Evolutionary conservation across 176 grass and related monocot species (phyloP).

Genomic region (Bothriochloa decipiens): DNA sequence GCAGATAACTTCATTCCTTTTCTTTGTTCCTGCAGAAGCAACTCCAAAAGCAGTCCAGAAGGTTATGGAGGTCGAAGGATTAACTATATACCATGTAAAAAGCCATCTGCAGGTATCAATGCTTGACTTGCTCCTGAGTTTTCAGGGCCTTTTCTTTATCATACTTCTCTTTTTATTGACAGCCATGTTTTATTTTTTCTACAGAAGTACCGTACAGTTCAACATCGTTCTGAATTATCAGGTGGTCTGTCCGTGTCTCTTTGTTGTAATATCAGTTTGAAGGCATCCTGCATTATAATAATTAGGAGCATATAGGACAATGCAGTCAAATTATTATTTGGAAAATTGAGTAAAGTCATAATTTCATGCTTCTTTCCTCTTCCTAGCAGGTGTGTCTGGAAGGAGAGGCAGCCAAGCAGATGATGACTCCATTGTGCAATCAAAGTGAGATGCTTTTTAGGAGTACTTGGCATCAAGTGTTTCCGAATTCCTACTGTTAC

Average conservation of each 20-base stretch:
- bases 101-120: conserved; percentile 80
- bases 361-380: not conserved
- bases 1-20: conserved; percentile 1
- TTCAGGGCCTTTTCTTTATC: not conserved
- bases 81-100: conserved; percentile 94
- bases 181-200: not conserved
- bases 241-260: conserved; percentile 52
- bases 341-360: not conserved
- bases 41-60: conserved; percentile 89
- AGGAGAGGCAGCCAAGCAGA: conserved; percentile 27
- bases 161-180: conserved; percentile 36
- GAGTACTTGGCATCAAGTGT: not conserved
- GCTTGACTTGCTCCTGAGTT: conserved; percentile 3
- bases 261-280: conserved; percentile 12
- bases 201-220: conserved; percentile 73
- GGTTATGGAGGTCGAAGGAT: conserved; percentile 78
- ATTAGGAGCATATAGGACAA: not conserved
- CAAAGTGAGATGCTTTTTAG: conserved; percentile 42
- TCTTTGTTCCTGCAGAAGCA: conserved; percentile 61
- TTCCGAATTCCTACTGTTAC: not conserved
- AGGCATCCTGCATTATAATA: not conserved
- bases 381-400: conserved; percentile 8
- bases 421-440: conserved; percentile 1
- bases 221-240: conserved; percentile 52
- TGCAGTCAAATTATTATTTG: not conserved